Evolutionary conservation across 345 rosid species (phyloP), one percentile per base, ranked within the genome.

Genomic region (Dipteronia dyeriana): DNA sequence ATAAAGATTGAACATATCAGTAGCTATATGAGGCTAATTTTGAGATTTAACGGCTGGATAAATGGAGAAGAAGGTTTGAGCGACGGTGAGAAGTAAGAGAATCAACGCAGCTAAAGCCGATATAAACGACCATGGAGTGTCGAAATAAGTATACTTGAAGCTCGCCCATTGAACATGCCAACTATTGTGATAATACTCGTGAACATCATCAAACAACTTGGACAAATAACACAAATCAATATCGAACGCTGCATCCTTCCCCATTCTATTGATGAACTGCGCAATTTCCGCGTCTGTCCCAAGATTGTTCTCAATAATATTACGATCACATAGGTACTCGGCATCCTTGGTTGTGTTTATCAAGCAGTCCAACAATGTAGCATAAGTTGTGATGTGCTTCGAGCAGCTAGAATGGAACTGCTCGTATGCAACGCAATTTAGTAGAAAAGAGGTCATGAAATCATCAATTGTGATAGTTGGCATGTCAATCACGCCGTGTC

Each of bases 121-220:
- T 14, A 88, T 54, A 77, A 89, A 90, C 26, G 98, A 90, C 98
- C 97, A 94, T 7, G 98, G 98, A 56, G 92, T 90, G 11, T 79
- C 84, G 65, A 94, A 92, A 45, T 94, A 94, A 5, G 92, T 92
- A 68, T 84, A 85, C 85, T 86, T 90, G 77, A 91, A 90, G 74
- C 86, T 70, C 12, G 96, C 95, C 95, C 89, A 88, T 19, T 79
- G 83, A 49, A 87, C 90, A 68, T 92, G 89, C 93, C 84, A 68
- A 59, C 79, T 80, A 41, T 78, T 90, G 78, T 71, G 22, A 81
- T 91, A 89, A 76, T 90, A 90, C 53, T 79, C 66, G 76, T 92
- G 81, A 74, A 94, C 91, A 34, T 87, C 87, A 20, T 78, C 57
- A 71, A 92, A 94, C 73, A 94, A 38, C 17, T 73, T 72, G 0